Evolutionary conservation across 495 filamentous ascomycete species (phyloP).

Genomic region (Talaromyces borbonicus): DNA sequence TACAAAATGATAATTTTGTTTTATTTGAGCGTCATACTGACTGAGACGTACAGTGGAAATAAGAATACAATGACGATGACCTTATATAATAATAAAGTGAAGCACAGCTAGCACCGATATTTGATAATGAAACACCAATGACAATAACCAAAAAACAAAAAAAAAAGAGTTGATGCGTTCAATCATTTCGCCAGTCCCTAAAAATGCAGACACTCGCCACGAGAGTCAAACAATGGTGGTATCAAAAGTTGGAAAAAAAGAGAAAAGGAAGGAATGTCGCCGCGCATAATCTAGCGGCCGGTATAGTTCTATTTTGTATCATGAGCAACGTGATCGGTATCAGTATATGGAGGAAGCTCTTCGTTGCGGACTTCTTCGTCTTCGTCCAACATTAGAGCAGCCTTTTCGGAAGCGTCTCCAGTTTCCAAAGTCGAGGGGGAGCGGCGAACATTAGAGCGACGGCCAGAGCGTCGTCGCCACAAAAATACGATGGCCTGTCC

Average conservation of each 20-base stretch:
- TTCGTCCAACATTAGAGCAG: conserved; percentile 27
- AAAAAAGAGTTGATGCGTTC: conserved; percentile 3
- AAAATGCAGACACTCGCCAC: conserved; percentile 2
- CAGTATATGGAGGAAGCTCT: conserved; percentile 23
- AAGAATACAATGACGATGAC: too few relatives aligned
- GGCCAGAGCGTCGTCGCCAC: conserved; percentile 39
- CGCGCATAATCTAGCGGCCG: neutral
- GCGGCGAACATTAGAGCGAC: conserved; percentile 16
- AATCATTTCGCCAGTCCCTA: conserved; percentile 4
- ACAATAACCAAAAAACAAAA: neutral
- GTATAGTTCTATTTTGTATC: conserved; percentile 21
- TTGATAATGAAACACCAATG: neutral
- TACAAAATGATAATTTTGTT: too few relatives aligned
- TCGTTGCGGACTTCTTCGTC: conserved; percentile 19
- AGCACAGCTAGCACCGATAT: neutral
- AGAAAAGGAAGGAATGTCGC: conserved; percentile 6
- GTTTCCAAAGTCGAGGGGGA: conserved; percentile 24
- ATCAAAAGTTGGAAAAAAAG: conserved; percentile 8
- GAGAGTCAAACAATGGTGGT: conserved; percentile 10
- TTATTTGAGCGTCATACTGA: too few relatives aligned
- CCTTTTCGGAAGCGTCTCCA: conserved; percentile 30
- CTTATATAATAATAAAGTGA: too few relatives aligned
- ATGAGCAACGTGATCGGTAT: conserved; percentile 17
- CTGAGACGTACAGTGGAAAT: too few relatives aligned
- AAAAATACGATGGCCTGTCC: conserved; percentile 41